Conservation (phyloP, 805 yeast species). For the Myxozyma nipponensis region DNA sequence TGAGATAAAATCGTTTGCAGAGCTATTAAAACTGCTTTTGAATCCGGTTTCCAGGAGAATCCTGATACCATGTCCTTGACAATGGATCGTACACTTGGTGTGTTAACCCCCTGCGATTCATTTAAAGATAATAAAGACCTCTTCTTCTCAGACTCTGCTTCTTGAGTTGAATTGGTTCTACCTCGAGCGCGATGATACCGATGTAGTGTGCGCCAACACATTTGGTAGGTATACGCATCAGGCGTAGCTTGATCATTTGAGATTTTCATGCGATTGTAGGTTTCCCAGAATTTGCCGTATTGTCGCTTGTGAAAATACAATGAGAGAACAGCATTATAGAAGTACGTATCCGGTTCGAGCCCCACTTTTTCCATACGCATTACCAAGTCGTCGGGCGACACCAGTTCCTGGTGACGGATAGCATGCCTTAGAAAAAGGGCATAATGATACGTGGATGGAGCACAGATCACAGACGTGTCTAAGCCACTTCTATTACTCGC, state of each 20-base stretch:
- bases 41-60: constrained; percentile 6
- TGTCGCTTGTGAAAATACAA: constrained; percentile 12
- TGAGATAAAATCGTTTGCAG: constrained; percentile 6
- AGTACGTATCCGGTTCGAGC: constrained; percentile 7
- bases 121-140: not conserved
- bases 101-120: not conserved
- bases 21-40: constrained; percentile 1
- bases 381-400: constrained; percentile 1
- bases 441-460: constrained; percentile 22
- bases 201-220: constrained; percentile 17
- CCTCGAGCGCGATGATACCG: constrained; percentile 4
- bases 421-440: constrained; percentile 18
- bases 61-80: constrained; percentile 4
- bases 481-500: not conserved
- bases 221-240: constrained; percentile 8
- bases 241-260: constrained; percentile 4
- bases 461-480: too few species aligned
- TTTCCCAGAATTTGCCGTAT: constrained; percentile 1
- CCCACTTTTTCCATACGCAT: constrained; percentile 11
- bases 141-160: not conserved
- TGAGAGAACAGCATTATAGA: constrained; percentile 12
- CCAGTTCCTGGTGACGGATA: constrained; percentile 10
- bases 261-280: not conserved
- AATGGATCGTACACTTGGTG: constrained; percentile 1
- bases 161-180: not conserved